Conservation (phyloP, 2,329 filamentous ascomycete species). For the Aspergillus tanneri region DNA sequence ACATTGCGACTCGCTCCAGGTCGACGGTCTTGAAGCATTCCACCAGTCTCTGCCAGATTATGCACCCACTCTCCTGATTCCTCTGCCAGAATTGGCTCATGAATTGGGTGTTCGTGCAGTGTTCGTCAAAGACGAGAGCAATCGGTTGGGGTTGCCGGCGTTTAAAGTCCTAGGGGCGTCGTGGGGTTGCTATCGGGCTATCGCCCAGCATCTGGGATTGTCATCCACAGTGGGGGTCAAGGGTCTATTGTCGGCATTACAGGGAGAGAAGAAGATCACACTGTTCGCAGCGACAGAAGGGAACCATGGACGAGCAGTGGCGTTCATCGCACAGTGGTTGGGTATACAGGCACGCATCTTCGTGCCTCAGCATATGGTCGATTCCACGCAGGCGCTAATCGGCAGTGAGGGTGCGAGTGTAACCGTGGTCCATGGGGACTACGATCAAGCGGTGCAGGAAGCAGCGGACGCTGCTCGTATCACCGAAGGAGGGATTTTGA, state of each 20-base stretch:
- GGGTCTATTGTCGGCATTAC: conserved; percentile 38
- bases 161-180: conserved; percentile 82
- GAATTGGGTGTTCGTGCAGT: conserved; percentile 59
- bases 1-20: conserved; percentile 12
- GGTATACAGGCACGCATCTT: conserved; percentile 58
- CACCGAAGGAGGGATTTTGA: conserved; percentile 51
- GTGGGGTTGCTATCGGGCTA: conserved; percentile 65
- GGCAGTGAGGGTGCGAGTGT: conserved; percentile 63
- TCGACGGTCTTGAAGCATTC: conserved; percentile 42
- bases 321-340: conserved; percentile 64
- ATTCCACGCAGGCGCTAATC: conserved; percentile 56
- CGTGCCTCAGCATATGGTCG: conserved; percentile 61
- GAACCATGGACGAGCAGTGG: conserved; percentile 73
- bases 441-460: conserved; percentile 61
- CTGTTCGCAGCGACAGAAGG: conserved; percentile 70
- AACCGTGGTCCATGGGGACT: conserved; percentile 55
- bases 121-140: conserved; percentile 69
- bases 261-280: conserved; percentile 35
- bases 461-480: conserved; percentile 45
- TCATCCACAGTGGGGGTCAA: conserved; percentile 46
- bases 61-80: conserved; percentile 54
- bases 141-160: conserved; percentile 65
- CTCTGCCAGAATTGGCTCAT: conserved; percentile 55
- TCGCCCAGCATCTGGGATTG: conserved; percentile 49
- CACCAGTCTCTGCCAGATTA: conserved; percentile 61